Percentiles rank a stretch among this genome's conserved stretches.
phyloP scores from a whole-genome alignment of 1,284 basidiomycete species.

The Megacollybia platyphylla region DNA sequence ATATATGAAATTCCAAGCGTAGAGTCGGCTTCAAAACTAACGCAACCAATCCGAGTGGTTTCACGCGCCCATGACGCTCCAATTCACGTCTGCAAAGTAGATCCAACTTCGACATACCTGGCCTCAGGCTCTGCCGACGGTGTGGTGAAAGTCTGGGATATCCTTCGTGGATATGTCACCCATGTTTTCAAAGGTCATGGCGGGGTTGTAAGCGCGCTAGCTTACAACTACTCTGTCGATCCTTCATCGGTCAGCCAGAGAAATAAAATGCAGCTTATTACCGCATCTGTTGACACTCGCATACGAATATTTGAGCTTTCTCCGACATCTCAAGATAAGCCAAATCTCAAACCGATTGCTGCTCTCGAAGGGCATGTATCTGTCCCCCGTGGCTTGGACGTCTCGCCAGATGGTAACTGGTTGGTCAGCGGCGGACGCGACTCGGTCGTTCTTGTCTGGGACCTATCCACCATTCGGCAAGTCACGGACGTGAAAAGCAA shows the following conservation, averaged over 20 bases:
- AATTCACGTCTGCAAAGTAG: conserved; percentile 77
- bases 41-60: conserved; percentile 59
- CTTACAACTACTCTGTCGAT: conserved; percentile 65
- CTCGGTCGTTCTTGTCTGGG: conserved; percentile 86
- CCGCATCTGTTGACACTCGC: conserved; percentile 80
- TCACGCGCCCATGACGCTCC: conserved; percentile 86
- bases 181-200: conserved; percentile 96
- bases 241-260: conserved; percentile 32
- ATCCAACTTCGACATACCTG: conserved; percentile 82
- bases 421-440: conserved; percentile 84
- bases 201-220: conserved; percentile 84
- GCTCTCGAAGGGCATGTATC: conserved; percentile 87
- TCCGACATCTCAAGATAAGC: conserved; percentile 37
- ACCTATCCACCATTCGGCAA: conserved; percentile 34
- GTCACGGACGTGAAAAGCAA: conserved; percentile 24
- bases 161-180: conserved; percentile 79
- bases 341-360: conserved; percentile 55
- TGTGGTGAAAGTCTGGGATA: conserved; percentile 94
- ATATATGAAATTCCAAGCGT: conserved; percentile 49
- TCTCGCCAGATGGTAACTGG: conserved; percentile 77
- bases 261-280: conserved; percentile 69
- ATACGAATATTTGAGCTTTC: conserved; percentile 87
- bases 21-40: conserved; percentile 24
- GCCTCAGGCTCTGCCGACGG: conserved; percentile 96
- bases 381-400: conserved; percentile 78